phyloP scores from a whole-genome alignment of 441 rosid species.

The Erodium chrysanthum region DNA sequence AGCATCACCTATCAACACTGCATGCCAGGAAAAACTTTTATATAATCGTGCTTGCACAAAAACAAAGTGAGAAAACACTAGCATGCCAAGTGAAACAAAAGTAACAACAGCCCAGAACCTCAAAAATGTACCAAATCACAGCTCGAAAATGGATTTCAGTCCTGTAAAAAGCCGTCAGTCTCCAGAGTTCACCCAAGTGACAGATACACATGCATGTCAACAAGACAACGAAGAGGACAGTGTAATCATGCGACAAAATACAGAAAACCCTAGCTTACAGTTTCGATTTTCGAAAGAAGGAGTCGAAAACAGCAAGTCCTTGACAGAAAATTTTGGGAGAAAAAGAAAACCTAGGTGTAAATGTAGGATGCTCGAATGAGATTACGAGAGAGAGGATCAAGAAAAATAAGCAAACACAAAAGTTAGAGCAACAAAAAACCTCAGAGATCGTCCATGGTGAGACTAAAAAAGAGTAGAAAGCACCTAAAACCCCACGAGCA shows the following conservation, averaged over 20 bases:
- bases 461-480: not conserved
- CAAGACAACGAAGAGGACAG: not conserved
- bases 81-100: not conserved
- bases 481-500: not conserved
- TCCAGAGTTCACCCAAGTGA: not conserved
- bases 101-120: not conserved
- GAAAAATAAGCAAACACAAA: too few species aligned
- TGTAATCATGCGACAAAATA: not conserved
- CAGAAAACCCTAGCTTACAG: not conserved
- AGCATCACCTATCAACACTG: not conserved
- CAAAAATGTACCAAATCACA: not conserved
- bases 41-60: not conserved
- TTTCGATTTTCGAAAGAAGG: not conserved
- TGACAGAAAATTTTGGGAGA: not conserved
- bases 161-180: not conserved
- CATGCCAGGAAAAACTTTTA: not conserved
- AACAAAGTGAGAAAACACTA: not conserved
- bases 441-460: not conserved
- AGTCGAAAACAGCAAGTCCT: not conserved
- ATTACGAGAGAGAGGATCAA: not conserved
- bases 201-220: slow-evolving; percentile 4
- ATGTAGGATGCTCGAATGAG: slow-evolving; percentile 1
- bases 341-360: not conserved
- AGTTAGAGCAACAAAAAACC: not conserved
- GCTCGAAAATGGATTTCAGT: not conserved